These are phyloP conservation scores for Ascocoryne sarcoides DNA, from an alignment of 2,329 filamentous ascomycete species.

Conservation along the genomic window DNA sequence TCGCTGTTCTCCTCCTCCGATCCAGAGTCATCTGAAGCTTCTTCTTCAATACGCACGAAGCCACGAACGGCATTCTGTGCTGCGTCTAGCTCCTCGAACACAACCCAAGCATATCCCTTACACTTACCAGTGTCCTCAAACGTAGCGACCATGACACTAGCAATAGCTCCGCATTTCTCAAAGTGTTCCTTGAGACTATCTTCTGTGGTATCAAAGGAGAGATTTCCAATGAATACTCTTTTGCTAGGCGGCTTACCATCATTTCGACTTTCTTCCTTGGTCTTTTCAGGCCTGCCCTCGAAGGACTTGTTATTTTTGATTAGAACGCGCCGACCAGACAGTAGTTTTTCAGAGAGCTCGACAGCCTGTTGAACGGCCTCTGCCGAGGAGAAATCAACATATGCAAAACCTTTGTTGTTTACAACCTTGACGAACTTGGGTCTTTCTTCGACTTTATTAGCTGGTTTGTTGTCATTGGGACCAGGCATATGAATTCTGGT, in stretches of 20 bases:
- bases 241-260: slow-evolving; percentile 60
- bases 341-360: slow-evolving; percentile 73
- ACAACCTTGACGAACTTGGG: slow-evolving; percentile 23
- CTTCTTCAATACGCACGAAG: slow-evolving; percentile 61
- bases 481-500: slow-evolving; percentile 58
- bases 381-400: slow-evolving; percentile 74
- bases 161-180: slow-evolving; percentile 72
- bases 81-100: slow-evolving; percentile 70
- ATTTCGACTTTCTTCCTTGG: slow-evolving; percentile 28
- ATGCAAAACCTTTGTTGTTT: slow-evolving; percentile 86
- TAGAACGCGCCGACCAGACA: slow-evolving; percentile 69
- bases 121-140: slow-evolving; percentile 97
- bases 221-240: slow-evolving; percentile 81
- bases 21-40: slow-evolving; percentile 29
- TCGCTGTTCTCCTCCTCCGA: slow-evolving; percentile 24
- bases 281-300: slow-evolving; percentile 75
- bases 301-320: slow-evolving; percentile 92
- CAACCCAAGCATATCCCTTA: slow-evolving; percentile 94
- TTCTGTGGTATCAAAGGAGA: slow-evolving; percentile 73
- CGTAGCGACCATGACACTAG: slow-evolving; percentile 79
- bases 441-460: slow-evolving; percentile 26
- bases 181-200: slow-evolving; percentile 78
- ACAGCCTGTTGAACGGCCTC: slow-evolving; percentile 66
- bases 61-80: slow-evolving; percentile 73
- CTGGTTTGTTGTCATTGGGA: slow-evolving; percentile 34